Conservation (phyloP, 2,329 filamentous ascomycete genomes). For the Cercospora sp. region DNA sequence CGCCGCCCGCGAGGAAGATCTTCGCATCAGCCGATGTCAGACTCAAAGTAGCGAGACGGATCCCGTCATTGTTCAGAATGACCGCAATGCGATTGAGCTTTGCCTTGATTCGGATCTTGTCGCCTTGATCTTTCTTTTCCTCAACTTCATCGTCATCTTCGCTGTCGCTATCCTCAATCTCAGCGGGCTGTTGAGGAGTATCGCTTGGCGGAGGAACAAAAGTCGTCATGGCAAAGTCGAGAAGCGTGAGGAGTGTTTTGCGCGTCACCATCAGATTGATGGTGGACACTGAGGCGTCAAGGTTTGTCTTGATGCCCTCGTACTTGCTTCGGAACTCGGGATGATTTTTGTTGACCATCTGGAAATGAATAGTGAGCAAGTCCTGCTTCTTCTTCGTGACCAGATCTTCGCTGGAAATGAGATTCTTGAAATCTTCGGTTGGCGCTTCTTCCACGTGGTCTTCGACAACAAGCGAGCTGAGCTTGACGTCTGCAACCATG, state of each 20-base stretch:
- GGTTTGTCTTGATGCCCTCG: slow-evolving; percentile 88
- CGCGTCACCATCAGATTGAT: slow-evolving; percentile 95
- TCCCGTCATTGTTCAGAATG: slow-evolving; percentile 96
- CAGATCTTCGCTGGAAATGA: slow-evolving; percentile 85
- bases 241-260: slow-evolving; percentile 83
- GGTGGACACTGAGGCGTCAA: slow-evolving; percentile 87
- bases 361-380: slow-evolving; percentile 84
- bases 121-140: slow-evolving; percentile 52
- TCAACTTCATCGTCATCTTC: slow-evolving; percentile 37
- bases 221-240: slow-evolving; percentile 92
- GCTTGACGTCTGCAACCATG: slow-evolving; percentile 86
- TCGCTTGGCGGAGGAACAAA: slow-evolving; percentile 59
- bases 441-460: slow-evolving; percentile 90
- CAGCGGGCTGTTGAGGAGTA: slow-evolving; percentile 20
- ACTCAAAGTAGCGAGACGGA: slow-evolving; percentile 86
- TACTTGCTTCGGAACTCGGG: slow-evolving; percentile 92
- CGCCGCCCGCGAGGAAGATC: slow-evolving; percentile 80
- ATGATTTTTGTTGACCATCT: slow-evolving; percentile 79
- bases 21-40: slow-evolving; percentile 90
- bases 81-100: slow-evolving; percentile 90
- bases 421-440: slow-evolving; percentile 88
- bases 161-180: slow-evolving; percentile 34
- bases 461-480: slow-evolving; percentile 84
- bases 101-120: slow-evolving; percentile 87
- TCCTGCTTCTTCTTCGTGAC: slow-evolving; percentile 70